Conservation (phyloP, 257 asterid species). For the Fraxinus quadrangulata region DNA sequence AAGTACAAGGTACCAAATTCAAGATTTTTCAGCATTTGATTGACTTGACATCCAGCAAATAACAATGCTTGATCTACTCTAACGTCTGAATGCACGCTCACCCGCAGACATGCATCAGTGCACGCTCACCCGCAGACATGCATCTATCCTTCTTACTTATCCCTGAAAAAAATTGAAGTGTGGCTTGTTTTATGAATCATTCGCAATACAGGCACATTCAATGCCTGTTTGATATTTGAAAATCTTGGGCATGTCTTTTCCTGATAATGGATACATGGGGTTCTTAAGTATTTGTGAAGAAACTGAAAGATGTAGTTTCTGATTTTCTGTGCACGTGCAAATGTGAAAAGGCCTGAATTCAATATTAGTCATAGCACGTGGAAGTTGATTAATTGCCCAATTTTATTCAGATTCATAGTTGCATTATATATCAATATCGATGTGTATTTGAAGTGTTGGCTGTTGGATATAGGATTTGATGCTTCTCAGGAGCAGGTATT, state of each 20-base stretch:
- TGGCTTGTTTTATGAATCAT: conserved; percentile 1
- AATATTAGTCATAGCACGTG: not conserved
- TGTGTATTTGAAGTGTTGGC: not conserved
- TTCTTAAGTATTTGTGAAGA: not conserved
- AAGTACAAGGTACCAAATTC: conserved; percentile 60
- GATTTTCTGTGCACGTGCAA: not conserved
- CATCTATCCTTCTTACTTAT: not conserved
- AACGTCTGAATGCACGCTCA: conserved; percentile 4
- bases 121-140: not conserved
- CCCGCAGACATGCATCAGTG: not conserved
- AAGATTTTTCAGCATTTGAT: conserved; percentile 1
- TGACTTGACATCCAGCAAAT: not conserved
- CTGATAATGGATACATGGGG: not conserved
- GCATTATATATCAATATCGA: not conserved
- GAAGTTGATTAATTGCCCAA: not conserved
- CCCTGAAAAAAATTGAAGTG: not conserved
- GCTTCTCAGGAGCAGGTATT: not conserved
- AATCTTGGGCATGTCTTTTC: not conserved
- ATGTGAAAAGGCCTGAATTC: not conserved
- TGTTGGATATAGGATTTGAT: not conserved
- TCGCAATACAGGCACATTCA: not conserved
- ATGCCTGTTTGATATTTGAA: not conserved
- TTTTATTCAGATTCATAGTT: not conserved
- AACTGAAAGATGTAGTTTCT: conserved; percentile 9
- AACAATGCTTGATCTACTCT: not conserved